Evolutionary conservation across 2,329 filamentous ascomycete species (phyloP).

Genomic region (Alternaria solani): DNA sequence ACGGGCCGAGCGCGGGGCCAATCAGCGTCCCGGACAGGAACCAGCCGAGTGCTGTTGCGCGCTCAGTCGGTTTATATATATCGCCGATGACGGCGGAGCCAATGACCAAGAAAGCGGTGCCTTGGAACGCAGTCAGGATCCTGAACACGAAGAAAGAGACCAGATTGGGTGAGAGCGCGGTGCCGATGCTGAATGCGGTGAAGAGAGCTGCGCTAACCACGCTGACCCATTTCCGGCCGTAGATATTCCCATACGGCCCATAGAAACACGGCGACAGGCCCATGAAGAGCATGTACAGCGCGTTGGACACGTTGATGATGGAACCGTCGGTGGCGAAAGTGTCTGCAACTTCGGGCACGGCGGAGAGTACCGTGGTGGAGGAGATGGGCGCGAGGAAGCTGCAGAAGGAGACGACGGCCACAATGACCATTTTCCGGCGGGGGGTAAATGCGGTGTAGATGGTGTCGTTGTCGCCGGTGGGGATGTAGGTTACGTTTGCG

Average conservation of each 20-base stretch:
- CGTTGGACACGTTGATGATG: constrained; percentile 77
- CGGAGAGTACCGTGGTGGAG: constrained; percentile 76
- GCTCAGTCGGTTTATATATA: constrained; percentile 64
- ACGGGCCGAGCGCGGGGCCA: constrained; percentile 68
- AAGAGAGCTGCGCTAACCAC: constrained; percentile 70
- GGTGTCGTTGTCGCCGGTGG: constrained; percentile 54
- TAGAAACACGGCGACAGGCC: constrained; percentile 69
- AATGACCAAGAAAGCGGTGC: constrained; percentile 76
- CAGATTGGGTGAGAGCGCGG: constrained; percentile 75
- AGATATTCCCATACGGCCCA: constrained; percentile 69
- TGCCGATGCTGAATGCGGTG: constrained; percentile 73
- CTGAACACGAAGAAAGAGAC: constrained; percentile 77
- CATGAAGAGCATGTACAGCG: constrained; percentile 78
- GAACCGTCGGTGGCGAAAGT: constrained; percentile 71
- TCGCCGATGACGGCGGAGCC: constrained; percentile 73
- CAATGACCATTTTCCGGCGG: constrained; percentile 71
- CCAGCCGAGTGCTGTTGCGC: constrained; percentile 77
- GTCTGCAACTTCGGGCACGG: constrained; percentile 75
- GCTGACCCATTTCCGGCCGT: constrained; percentile 62
- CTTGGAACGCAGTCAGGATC: constrained; percentile 76
- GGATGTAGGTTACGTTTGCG: constrained; percentile 36
- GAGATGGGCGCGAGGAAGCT: constrained; percentile 79
- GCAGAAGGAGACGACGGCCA: constrained; percentile 74
- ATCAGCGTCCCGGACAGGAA: constrained; percentile 75
- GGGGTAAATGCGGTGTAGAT: constrained; percentile 71